Evolutionary conservation across 495 filamentous ascomycete genomes (phyloP).

Genomic region (Penicillium antarcticum): DNA sequence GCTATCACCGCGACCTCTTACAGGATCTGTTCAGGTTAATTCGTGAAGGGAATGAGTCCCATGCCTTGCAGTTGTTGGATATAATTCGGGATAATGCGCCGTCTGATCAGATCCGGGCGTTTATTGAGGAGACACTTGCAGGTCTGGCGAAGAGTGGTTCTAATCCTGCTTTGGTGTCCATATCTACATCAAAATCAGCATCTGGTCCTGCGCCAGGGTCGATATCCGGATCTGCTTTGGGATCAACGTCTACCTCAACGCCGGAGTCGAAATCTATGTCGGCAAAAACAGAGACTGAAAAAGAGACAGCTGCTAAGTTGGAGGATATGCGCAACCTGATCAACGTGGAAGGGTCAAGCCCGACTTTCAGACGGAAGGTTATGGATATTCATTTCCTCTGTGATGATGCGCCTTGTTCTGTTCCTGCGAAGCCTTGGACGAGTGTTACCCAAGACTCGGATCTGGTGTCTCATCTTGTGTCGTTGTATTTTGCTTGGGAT

Average conservation of each 20-base stretch:
- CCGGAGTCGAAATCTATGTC: no score
- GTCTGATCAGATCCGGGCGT: slow-evolving; percentile 34
- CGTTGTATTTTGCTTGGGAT: slow-evolving; percentile 54
- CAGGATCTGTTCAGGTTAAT: slow-evolving; percentile 40
- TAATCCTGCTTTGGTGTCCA: background rate
- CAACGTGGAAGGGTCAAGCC: slow-evolving; percentile 31
- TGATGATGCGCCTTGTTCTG: slow-evolving; percentile 35
- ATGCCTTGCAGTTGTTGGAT: slow-evolving; percentile 28
- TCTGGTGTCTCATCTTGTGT: slow-evolving; percentile 52
- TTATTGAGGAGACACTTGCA: slow-evolving; percentile 32
- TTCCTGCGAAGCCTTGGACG: slow-evolving; percentile 52
- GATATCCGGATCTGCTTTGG: background rate
- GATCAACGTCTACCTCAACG: background rate
- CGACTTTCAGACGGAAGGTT: slow-evolving; percentile 39
- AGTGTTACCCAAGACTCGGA: slow-evolving; percentile 46
- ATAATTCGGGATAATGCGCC: slow-evolving; percentile 37
- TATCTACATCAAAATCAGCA: background rate
- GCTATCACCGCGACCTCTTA: slow-evolving; percentile 41
- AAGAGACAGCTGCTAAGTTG: slow-evolving; percentile 21
- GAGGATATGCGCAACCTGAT: slow-evolving; percentile 31
- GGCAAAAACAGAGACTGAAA: background rate
- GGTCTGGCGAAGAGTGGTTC: slow-evolving; percentile 3
- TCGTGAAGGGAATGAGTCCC: slow-evolving; percentile 29
- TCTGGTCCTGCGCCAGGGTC: background rate
- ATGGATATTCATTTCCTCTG: slow-evolving; percentile 49